These are phyloP conservation scores for Phytophthora macrochlamydospora DNA, from an alignment of 352 stramenopile species.

Conservation along the genomic window DNA sequence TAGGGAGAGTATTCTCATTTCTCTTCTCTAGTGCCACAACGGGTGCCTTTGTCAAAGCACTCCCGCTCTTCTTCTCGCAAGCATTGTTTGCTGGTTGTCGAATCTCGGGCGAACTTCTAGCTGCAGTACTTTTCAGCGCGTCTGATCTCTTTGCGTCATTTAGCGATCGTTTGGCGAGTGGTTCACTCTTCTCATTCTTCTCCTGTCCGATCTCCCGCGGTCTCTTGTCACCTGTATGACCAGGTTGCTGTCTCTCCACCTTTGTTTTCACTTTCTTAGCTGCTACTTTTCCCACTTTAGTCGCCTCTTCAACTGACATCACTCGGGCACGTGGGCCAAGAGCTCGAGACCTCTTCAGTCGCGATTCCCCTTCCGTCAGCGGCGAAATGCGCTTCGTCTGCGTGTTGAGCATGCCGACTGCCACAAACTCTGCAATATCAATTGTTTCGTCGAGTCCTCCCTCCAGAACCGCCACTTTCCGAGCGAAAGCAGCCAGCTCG, in stretches of 20 bases:
- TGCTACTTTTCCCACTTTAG: not conserved
- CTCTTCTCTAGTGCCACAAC: not conserved
- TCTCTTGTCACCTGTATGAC: slow-evolving; percentile 18
- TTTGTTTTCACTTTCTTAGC: not conserved
- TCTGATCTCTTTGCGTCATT: not conserved
- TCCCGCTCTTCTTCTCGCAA: no score
- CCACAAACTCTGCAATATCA: not conserved
- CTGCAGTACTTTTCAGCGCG: not conserved
- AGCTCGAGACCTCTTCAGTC: not conserved
- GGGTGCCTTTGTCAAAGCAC: not conserved
- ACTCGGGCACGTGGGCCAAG: not conserved
- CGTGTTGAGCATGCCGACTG: not conserved
- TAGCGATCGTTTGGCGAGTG: slow-evolving; percentile 2
- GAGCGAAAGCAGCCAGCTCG: not conserved
- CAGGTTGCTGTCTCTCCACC: not conserved
- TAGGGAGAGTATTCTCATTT: not conserved
- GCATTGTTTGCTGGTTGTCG: no score
- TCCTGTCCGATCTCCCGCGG: slow-evolving; percentile 1
- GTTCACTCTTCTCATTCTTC: not conserved
- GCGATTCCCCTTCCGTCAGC: not conserved
- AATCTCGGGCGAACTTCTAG: no score
- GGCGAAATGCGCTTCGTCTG: not conserved
- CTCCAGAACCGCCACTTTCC: not conserved
- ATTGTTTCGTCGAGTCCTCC: not conserved
- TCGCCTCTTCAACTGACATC: not conserved